phyloP scores from a whole-genome alignment of 352 stramenopile genomes.

The Pythium biforme region DNA sequence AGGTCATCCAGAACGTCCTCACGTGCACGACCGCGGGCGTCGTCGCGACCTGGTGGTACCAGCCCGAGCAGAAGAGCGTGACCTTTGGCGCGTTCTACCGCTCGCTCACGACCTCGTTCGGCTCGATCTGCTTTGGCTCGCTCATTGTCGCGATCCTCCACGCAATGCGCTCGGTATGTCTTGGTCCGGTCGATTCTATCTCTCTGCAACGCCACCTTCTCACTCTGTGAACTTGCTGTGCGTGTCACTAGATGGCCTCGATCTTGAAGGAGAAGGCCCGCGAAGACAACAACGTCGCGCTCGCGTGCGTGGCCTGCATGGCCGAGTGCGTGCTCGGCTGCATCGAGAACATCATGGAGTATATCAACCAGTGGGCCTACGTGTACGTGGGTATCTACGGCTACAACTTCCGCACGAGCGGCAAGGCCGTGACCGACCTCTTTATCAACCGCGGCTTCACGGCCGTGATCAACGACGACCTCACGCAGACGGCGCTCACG shows the following conservation, averaged over 20 bases:
- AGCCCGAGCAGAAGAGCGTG: conserved; percentile 51
- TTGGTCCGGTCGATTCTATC: no score
- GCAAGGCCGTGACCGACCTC: conserved; percentile 87
- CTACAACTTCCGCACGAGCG: conserved; percentile 81
- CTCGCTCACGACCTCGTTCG: conserved; percentile 81
- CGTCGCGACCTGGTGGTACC: conserved; percentile 86
- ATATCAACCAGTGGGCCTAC: conserved; percentile 90
- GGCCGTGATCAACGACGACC: conserved; percentile 89
- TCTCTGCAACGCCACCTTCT: not conserved
- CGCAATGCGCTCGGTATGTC: conserved; percentile 65
- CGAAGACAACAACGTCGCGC: conserved; percentile 71
- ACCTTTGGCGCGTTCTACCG: conserved; percentile 73
- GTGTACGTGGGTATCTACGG: conserved; percentile 90
- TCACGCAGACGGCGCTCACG: conserved; percentile 76
- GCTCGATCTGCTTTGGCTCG: conserved; percentile 84
- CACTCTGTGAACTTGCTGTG: not conserved
- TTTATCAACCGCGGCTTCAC: conserved; percentile 87
- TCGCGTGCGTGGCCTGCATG: conserved; percentile 84
- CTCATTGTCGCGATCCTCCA: conserved; percentile 81
- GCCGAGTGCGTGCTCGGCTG: conserved; percentile 86
- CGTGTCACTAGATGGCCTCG: conserved; percentile 51
- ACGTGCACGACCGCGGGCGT: conserved; percentile 79
- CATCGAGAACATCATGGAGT: conserved; percentile 85
- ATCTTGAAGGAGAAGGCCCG: conserved; percentile 64
- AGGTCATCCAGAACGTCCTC: conserved; percentile 83